A percentile compares a stretch with the other conserved stretches of the same genome.
Conservation (phyloP, 1,284 basidiomycete genomes). For the Pyrrhoderma noxium region DNA sequence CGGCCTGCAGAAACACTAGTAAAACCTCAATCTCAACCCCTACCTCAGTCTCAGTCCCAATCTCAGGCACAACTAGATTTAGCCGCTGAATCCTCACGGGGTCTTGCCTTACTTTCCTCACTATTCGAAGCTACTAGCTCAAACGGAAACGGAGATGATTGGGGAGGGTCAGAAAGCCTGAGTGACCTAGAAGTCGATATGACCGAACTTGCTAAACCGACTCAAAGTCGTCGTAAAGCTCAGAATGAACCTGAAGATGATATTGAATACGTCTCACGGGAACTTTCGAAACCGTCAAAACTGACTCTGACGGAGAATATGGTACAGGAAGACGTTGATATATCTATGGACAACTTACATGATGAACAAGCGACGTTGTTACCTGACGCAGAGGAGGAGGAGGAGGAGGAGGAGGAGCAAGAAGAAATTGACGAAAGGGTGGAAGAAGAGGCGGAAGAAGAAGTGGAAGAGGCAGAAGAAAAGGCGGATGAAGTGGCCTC, state of each 20-base stretch:
- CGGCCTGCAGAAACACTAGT: slow-evolving; percentile 4
- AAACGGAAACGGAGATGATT: slow-evolving; percentile 33
- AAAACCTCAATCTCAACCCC: neutral
- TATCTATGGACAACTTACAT: too few species aligned
- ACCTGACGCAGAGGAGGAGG: neutral
- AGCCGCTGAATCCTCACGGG: slow-evolving; percentile 37
- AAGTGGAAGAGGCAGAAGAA: slow-evolving; percentile 2
- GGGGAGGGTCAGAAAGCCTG: slow-evolving; percentile 49
- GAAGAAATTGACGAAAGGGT: slow-evolving; percentile 35
- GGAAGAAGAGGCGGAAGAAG: slow-evolving; percentile 23
- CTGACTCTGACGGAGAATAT: neutral
- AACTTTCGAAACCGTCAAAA: neutral
- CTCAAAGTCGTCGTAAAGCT: neutral
- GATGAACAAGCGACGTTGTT: too few species aligned
- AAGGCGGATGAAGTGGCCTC: slow-evolving; percentile 19
- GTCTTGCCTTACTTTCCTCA: slow-evolving; percentile 43
- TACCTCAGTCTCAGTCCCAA: slow-evolving; percentile 3
- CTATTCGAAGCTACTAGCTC: slow-evolving; percentile 38
- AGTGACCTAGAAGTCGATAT: slow-evolving; percentile 41
- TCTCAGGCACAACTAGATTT: slow-evolving; percentile 27
- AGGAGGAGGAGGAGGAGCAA: slow-evolving; percentile 1
- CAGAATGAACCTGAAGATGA: neutral
- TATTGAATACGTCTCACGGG: slow-evolving; percentile 12
- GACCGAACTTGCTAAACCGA: neutral
- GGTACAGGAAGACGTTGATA: too few species aligned